Base-by-base conservation (phyloP, 305 asterid species). In the Andrographis paniculata region DNA sequence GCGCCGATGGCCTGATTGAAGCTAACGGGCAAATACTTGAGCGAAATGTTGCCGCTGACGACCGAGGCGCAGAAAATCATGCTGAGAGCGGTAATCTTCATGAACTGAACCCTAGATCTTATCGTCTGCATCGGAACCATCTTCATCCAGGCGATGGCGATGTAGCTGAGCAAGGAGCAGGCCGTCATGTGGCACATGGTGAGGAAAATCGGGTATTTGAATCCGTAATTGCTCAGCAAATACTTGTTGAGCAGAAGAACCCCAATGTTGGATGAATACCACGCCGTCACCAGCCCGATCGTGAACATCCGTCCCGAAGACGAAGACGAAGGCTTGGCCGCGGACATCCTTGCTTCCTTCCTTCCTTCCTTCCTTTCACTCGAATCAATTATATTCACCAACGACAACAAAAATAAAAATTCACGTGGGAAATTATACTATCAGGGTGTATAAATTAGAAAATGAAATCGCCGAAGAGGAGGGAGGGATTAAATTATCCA, bases 1-100 rank as follows among this genome's bases (percentile, higher is more conserved):
- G 78, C 70, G 28, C 78, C 74, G 20, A 71, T 67, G 1, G 78
- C 74, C 50, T 71, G 69, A 22, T 66, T 71, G 17, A 71, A 71
- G 14, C 69, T 63, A 27, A 71, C 61, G 7, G 74, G 78, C 48
- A 71, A 52, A 38, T 67, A 67, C 51, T 73, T 45, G 8, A 71
- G 60, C 5, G 78, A 71, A 1, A 67, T 50, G 20, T 71, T 71
- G 13, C 78, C 74, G 45, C 71, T 67, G 4, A 71, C 74, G 11
- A 71, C 74, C 6, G 78, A 67, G 4, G 68, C 65, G 31, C 78
- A 71, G 47, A 71, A 71, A 0, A 71, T 45, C 1, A 62, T 41
- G 48, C 78, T 63, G 44, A 71, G 50, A 4, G 74, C 71, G 8
- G 64, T 33, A 47, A 71, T 71, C 69, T 71, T 71, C 31, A 49